Percentiles rank a stretch among this genome's conserved stretches.
These are phyloP conservation scores for Arbutus unedo DNA, from an alignment of 148 eudicot species.

Conservation along the genomic window DNA sequence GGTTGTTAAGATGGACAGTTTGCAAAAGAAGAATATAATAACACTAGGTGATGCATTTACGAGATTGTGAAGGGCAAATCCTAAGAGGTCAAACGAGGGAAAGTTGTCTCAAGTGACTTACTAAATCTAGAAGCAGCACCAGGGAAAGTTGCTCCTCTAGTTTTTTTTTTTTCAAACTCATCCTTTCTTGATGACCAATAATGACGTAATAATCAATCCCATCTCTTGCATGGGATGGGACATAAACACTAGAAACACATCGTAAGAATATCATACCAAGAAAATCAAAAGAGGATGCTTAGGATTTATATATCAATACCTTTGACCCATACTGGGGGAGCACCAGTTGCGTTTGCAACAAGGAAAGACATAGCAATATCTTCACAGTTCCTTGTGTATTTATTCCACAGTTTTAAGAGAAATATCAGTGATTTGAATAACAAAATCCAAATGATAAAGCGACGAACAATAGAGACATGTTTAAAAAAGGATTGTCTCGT, in stretches of 20 bases:
- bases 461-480: not conserved
- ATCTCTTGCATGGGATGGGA: not conserved
- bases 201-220: not conserved
- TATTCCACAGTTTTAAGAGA: slow-evolving; percentile 5
- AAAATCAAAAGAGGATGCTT: not conserved
- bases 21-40: not conserved
- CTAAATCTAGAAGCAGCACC: not conserved
- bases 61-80: not conserved
- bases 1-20: not conserved
- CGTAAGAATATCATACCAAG: not conserved
- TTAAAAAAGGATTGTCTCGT: not conserved
- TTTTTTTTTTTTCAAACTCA: not conserved
- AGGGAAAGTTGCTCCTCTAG: not conserved
- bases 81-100: not conserved
- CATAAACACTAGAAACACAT: not conserved
- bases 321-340: slow-evolving; percentile 95
- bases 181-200: not conserved
- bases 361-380: slow-evolving; percentile 97
- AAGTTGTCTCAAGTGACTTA: not conserved
- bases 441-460: not conserved
- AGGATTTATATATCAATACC: slow-evolving; percentile 34
- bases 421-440: slow-evolving; percentile 2
- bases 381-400: slow-evolving; percentile 80
- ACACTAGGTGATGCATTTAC: not conserved
- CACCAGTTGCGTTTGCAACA: slow-evolving; percentile 78